Evolutionary conservation across 2,329 filamentous ascomycete species (phyloP).

Genomic region (Teratosphaeria nubilosa): DNA sequence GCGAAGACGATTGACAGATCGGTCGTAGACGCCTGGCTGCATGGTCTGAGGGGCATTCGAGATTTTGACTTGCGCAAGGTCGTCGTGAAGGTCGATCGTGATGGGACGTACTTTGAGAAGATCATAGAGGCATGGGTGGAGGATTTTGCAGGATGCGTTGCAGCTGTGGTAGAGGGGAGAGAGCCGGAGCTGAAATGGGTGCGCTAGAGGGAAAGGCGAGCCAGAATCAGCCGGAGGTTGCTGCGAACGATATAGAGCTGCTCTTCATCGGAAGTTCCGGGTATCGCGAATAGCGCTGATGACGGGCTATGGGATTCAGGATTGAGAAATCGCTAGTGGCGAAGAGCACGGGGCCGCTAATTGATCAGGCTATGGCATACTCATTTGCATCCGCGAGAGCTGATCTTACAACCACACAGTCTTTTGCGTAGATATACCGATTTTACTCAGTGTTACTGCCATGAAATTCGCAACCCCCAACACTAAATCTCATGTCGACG

Average conservation of each 20-base stretch:
- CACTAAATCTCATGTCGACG: background rate
- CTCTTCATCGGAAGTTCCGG: too few relatives aligned
- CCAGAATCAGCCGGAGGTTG: too few relatives aligned
- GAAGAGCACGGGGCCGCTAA: too few relatives aligned
- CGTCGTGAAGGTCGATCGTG: background rate
- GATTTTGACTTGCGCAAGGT: background rate
- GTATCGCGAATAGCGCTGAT: too few relatives aligned
- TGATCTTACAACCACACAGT: too few relatives aligned
- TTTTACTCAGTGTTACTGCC: background rate
- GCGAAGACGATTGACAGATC: background rate
- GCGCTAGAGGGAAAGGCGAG: background rate
- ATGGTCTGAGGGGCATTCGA: background rate
- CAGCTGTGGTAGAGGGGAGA: background rate
- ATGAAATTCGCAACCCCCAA: background rate
- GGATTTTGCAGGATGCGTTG: background rate
- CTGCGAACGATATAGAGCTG: background rate
- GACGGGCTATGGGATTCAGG: too few relatives aligned
- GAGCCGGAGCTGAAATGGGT: background rate
- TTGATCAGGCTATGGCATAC: too few relatives aligned
- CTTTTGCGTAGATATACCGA: too few relatives aligned
- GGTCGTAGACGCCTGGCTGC: background rate
- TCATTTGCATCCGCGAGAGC: too few relatives aligned
- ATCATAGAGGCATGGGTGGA: background rate
- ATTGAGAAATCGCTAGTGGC: too few relatives aligned
- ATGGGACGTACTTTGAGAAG: background rate